Evolutionary conservation across 2,329 filamentous ascomycete species (phyloP), one percentile per base, ranked within the genome.

Genomic region (Colletotrichum zoysiae): DNA sequence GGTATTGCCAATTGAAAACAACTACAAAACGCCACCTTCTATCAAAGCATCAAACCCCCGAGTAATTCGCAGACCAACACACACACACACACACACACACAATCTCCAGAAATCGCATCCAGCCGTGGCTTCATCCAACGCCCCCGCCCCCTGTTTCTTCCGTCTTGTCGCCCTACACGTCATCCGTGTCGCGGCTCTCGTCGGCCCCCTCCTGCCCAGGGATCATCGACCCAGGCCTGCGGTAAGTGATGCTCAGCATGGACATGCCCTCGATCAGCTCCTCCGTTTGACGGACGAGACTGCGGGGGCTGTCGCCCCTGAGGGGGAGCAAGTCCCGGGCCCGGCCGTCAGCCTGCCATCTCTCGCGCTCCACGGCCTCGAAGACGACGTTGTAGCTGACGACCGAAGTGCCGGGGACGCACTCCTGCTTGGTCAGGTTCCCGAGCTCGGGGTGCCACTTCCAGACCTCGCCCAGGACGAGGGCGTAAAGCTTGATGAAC

Each of bases 381-480:
- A 30, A 8, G 9, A 11, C 6, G 1, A 11, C 3, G 11, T 40
- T 23, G 0, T 11, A 2, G 1, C 3, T 20, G 9, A 26, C 33
- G 16, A 57, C 18, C 14, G 40, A 23, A 33, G 50, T 53, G 11
- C 59, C 59, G 6, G 40, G 26, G 5, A 50, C 3, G 23, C 59
- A 57, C 0, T 12, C 5, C 1, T 33, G 5, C 11, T 5, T 12
- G 3, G 8, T 11, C 56, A 71, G n/a, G 0, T 26, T 18, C 4
- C 11, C 18, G 4, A 71, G 35, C 5, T 7, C 42, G 18, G 65
- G 42, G 23, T 69, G 44, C 69, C 69, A 69, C 16, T 33, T 51
- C 23, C 42, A n/a, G 8, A 71, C n/a, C n/a, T 51, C 33, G 16
- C 16, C 23, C 4, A 71, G 14, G 20, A 71, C 51, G 7, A 58